phyloP scores from a whole-genome alignment of 148 eudicot species.

The Camellia granthamiana region DNA sequence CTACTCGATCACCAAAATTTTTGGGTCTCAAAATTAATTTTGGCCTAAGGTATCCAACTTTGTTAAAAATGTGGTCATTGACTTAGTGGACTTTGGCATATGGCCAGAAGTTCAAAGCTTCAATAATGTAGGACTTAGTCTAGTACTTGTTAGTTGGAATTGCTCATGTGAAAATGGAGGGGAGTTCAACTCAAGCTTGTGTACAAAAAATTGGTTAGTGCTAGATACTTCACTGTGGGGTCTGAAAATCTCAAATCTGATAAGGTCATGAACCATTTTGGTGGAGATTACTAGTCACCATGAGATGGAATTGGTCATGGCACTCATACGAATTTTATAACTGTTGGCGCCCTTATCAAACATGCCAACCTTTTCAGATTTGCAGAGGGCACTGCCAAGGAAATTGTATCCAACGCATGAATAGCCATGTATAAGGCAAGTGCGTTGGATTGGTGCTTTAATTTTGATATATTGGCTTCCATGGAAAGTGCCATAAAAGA shows the following conservation, averaged over 20 bases:
- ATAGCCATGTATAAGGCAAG: too few species aligned
- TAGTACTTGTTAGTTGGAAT: background rate
- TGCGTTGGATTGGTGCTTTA: too few species aligned
- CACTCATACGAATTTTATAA: background rate
- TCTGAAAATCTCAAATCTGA: background rate
- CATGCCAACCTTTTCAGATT: background rate
- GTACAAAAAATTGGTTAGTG: background rate
- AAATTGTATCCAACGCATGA: too few species aligned
- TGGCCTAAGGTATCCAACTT: background rate
- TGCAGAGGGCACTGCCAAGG: background rate
- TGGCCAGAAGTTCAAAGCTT: background rate
- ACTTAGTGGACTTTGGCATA: background rate
- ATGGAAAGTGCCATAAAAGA: too few species aligned
- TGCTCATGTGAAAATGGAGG: background rate
- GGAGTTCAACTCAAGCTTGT: background rate
- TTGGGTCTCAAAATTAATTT: background rate
- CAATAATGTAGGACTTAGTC: background rate
- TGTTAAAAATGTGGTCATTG: background rate
- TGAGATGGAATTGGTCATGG: background rate
- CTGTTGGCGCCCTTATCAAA: background rate
- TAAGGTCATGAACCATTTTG: too few species aligned
- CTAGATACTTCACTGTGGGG: background rate
- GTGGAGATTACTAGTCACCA: background rate
- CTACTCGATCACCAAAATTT: background rate
- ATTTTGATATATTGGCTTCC: too few species aligned